Evolutionary conservation across 768 basidiomycete genomes (phyloP).

Genomic region (Tylopilus cervinicoccineus): DNA sequence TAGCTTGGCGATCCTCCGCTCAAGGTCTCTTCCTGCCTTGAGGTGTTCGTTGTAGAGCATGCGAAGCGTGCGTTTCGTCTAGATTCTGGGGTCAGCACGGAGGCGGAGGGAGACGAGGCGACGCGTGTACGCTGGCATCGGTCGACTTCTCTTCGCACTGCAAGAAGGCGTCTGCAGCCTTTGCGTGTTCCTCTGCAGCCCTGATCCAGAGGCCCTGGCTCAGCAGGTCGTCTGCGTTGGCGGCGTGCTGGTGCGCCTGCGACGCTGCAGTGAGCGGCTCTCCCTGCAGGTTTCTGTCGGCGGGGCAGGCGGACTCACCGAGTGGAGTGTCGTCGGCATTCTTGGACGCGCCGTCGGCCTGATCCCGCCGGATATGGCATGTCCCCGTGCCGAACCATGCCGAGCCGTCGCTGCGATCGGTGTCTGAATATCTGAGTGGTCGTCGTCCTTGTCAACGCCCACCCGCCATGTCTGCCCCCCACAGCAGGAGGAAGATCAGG

Average conservation of each 20-base stretch:
- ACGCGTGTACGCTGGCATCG: constrained; percentile 61
- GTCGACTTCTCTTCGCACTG: constrained; percentile 69
- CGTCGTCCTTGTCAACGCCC: constrained; percentile 18
- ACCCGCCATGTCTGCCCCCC: constrained; percentile 26
- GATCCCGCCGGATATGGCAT: neutral
- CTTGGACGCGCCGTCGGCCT: no score
- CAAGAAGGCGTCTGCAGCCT: constrained; percentile 72
- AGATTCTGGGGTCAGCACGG: constrained; percentile 8
- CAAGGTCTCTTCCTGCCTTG: constrained; percentile 67
- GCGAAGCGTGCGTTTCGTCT: constrained; percentile 76
- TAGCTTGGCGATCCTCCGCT: constrained; percentile 66
- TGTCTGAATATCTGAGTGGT: constrained; percentile 26
- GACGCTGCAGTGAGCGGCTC: constrained; percentile 1
- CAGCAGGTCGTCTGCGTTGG: constrained; percentile 71
- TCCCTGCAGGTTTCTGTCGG: no score
- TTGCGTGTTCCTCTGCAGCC: constrained; percentile 69
- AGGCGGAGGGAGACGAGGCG: neutral
- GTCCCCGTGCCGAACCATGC: constrained; percentile 4
- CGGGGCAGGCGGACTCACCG: no score
- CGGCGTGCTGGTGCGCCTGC: constrained; percentile 80
- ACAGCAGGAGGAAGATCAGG: constrained; percentile 68
- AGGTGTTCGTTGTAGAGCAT: constrained; percentile 73
- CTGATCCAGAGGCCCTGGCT: constrained; percentile 65
- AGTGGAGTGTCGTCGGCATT: constrained; percentile 43
- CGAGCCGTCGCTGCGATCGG: constrained; percentile 22